Conservation (phyloP, 176 grass and related monocot species). For the Melocanna baccifera region DNA sequence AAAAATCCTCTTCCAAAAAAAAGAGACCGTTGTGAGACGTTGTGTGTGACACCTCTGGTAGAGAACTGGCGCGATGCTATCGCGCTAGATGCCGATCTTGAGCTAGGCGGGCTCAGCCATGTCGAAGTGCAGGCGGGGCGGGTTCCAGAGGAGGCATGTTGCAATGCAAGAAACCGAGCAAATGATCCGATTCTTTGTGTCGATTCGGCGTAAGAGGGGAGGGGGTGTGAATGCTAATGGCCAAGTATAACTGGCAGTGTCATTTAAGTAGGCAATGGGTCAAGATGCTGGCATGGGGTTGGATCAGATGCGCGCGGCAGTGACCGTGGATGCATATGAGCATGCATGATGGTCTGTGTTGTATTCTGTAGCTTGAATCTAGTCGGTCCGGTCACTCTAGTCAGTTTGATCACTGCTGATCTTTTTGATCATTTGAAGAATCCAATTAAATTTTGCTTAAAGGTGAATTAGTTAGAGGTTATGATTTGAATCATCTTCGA, state of each 20-base stretch:
- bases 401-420: no score
- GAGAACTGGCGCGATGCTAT: constrained; percentile 67
- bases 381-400: no score
- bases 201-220: no score
- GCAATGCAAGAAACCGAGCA: background rate
- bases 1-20: no score
- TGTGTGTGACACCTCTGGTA: constrained; percentile 19
- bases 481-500: no score
- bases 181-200: no score
- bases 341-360: background rate
- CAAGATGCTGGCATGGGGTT: background rate
- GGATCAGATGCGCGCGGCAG: constrained; percentile 14
- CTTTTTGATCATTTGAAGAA: no score
- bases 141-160: background rate
- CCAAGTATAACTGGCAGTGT: background rate
- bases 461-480: no score
- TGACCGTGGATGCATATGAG: constrained; percentile 13
- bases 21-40: no score
- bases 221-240: background rate
- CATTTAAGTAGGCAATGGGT: background rate
- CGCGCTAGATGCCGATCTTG: constrained; percentile 77
- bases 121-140: no score
- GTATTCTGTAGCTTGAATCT: no score
- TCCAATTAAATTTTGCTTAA: no score
- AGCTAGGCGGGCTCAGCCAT: constrained; percentile 47